phyloP scores from a whole-genome alignment of 208 protist species.

The Angomonas deanei region DNA sequence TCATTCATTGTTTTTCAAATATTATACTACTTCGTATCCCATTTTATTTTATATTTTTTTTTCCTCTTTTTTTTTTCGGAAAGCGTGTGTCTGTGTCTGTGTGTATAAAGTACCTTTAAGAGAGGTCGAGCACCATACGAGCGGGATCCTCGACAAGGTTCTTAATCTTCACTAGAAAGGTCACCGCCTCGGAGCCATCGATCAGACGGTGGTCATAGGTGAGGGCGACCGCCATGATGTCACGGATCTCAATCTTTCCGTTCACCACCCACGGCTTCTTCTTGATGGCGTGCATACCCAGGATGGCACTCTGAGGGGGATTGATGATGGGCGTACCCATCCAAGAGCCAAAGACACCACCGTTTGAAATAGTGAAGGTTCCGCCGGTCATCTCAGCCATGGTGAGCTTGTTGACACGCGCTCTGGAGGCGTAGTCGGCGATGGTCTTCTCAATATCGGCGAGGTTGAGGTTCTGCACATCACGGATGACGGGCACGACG shows the following conservation, averaged over 20 bases:
- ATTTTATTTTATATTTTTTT: not conserved
- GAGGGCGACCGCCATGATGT: slow-evolving; percentile 99
- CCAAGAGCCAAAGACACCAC: slow-evolving; percentile 97
- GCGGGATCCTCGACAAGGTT: slow-evolving; percentile 94
- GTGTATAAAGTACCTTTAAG: slow-evolving; percentile 4
- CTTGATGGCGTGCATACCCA: slow-evolving; percentile 98
- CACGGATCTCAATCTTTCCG: slow-evolving; percentile 89
- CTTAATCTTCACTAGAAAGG: slow-evolving; percentile 98
- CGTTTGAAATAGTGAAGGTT: slow-evolving; percentile 99
- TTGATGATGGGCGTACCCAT: slow-evolving; percentile 99
- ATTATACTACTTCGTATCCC: too few species aligned
- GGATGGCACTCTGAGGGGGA: slow-evolving; percentile 97
- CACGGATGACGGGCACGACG: slow-evolving; percentile 97
- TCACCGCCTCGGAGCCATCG: slow-evolving; percentile 97
- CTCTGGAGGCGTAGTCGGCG: slow-evolving; percentile 87
- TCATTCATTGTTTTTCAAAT: too few species aligned
- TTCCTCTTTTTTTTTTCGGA: not conserved
- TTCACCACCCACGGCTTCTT: slow-evolving; percentile 94
- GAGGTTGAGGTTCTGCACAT: slow-evolving; percentile 94
- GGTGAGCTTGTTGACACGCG: slow-evolving; percentile 89
- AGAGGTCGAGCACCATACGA: slow-evolving; percentile 91
- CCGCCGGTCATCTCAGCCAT: slow-evolving; percentile 98
- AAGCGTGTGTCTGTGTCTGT: not conserved
- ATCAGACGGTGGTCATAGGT: slow-evolving; percentile 99
- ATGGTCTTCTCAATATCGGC: slow-evolving; percentile 96